phyloP scores from a whole-genome alignment of 805 yeast genomes.

The Saturnispora mendoncae region DNA sequence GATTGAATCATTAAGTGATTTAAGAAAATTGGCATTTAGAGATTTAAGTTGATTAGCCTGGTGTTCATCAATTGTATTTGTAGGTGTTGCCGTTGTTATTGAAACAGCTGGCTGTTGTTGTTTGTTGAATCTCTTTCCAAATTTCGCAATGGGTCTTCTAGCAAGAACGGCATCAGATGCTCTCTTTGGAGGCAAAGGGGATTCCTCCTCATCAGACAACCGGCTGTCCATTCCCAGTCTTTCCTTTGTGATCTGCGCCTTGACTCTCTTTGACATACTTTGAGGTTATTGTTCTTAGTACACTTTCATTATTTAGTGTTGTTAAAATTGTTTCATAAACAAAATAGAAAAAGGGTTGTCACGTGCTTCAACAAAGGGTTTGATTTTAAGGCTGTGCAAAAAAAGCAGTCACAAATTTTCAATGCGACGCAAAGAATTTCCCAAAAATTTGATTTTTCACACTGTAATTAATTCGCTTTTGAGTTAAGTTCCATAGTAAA shows the following conservation, averaged over 20 bases:
- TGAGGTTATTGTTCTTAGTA: background rate
- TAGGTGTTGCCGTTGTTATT: background rate
- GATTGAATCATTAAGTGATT: conserved; percentile 36
- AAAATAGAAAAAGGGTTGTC: background rate
- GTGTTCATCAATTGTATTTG: conserved; percentile 16
- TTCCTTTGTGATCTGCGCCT: conserved; percentile 45
- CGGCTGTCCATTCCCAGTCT: conserved; percentile 7
- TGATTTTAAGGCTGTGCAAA: background rate
- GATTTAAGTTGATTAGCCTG: conserved; percentile 50
- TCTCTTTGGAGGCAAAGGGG: conserved; percentile 27
- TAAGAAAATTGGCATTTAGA: conserved; percentile 50
- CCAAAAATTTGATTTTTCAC: background rate
- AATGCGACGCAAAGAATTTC: background rate
- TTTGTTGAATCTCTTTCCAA: conserved; percentile 11
- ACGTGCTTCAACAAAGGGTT: conserved; percentile 6
- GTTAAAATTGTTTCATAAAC: background rate
- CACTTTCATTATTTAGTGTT: no score
- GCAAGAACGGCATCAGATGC: conserved; percentile 62
- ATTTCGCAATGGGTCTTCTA: conserved; percentile 51
- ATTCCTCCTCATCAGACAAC: conserved; percentile 34
- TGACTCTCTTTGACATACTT: conserved; percentile 46
- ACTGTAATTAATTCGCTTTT: background rate
- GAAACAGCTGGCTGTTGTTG: background rate
- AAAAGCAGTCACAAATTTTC: conserved; percentile 6
- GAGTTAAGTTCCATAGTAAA: background rate